These are phyloP conservation scores for Xylariaceae sp. DNA, from an alignment of 2,329 filamentous ascomycete species.

Conservation along the genomic window DNA sequence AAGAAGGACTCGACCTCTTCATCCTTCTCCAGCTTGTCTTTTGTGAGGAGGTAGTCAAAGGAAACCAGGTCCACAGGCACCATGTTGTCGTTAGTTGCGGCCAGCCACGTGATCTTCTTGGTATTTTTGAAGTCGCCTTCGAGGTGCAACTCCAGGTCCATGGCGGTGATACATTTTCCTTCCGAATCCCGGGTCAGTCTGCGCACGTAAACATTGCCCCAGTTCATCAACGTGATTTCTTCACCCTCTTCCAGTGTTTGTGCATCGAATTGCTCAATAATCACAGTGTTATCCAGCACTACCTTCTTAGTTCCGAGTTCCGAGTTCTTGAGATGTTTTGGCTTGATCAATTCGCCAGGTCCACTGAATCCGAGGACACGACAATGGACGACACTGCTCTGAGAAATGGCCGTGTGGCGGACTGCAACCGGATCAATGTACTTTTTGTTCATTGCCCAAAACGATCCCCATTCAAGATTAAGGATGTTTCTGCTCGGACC, in stretches of 20 bases:
- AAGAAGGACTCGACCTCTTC: conserved; percentile 79
- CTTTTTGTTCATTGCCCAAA: conserved; percentile 70
- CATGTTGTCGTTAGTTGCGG: conserved; percentile 65
- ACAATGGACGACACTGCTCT: conserved; percentile 64
- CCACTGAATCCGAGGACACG: conserved; percentile 63
- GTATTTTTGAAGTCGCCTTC: conserved; percentile 89
- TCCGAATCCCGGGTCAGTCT: conserved; percentile 52
- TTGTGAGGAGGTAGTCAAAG: conserved; percentile 87
- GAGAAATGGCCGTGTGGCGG: conserved; percentile 65
- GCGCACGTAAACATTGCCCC: conserved; percentile 80
- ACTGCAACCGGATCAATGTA: conserved; percentile 70
- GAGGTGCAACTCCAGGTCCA: conserved; percentile 78
- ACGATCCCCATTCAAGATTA: conserved; percentile 72
- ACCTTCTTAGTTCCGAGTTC: conserved; percentile 80
- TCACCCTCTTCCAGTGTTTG: conserved; percentile 73
- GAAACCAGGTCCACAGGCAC: conserved; percentile 79
- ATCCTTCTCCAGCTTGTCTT: conserved; percentile 83
- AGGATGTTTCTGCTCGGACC: conserved; percentile 76
- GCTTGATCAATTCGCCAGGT: conserved; percentile 57
- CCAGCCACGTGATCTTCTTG: conserved; percentile 92
- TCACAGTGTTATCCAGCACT: conserved; percentile 64
- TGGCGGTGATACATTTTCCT: conserved; percentile 53
- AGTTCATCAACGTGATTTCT: conserved; percentile 90
- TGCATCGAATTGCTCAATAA: conserved; percentile 80
- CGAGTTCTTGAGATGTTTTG: conserved; percentile 81